phyloP scores from a whole-genome alignment of 768 basidiomycete genomes.

The Clathrus columnatus region DNA sequence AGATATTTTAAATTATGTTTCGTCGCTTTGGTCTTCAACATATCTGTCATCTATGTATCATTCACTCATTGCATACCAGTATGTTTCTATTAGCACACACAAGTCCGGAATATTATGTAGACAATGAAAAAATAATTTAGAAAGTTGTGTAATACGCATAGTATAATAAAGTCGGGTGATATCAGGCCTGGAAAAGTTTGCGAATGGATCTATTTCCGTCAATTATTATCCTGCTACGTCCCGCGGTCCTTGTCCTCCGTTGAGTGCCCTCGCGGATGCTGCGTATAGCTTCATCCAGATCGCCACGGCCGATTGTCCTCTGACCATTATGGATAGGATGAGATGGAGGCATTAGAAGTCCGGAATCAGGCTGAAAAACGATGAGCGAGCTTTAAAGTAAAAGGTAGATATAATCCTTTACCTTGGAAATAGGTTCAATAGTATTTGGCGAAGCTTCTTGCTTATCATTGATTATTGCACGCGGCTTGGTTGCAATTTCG shows the following conservation, averaged over 20 bases:
- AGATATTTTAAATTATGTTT: too few relatives aligned
- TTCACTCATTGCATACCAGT: not conserved
- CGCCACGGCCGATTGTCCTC: conserved; percentile 62
- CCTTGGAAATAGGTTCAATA: conserved; percentile 20
- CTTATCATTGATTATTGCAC: conserved; percentile 34
- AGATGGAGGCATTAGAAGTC: conserved; percentile 26
- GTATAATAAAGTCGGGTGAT: not conserved
- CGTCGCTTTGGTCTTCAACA: too few relatives aligned
- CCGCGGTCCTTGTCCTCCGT: conserved; percentile 36
- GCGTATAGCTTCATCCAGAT: conserved; percentile 77
- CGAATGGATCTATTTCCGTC: conserved; percentile 41
- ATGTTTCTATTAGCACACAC: not conserved
- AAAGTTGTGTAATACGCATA: too few relatives aligned
- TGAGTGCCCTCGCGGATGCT: conserved; percentile 60
- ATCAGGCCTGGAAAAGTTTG: conserved; percentile 18
- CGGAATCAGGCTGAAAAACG: not conserved
- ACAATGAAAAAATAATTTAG: too few relatives aligned
- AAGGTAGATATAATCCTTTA: conserved; percentile 4
- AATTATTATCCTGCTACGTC: conserved; percentile 68
- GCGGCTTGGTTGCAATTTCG: conserved; percentile 33
- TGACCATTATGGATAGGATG: conserved; percentile 36
- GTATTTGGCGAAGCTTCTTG: conserved; percentile 12
- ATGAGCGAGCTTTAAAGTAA: not conserved
- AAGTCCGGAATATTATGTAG: not conserved
- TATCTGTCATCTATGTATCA: not conserved